A percentile compares a stretch with the other conserved stretches of the same genome.
These are phyloP conservation scores for Sesbania bispinosa DNA, from an alignment of 306 rosid species.

Conservation along the genomic window DNA sequence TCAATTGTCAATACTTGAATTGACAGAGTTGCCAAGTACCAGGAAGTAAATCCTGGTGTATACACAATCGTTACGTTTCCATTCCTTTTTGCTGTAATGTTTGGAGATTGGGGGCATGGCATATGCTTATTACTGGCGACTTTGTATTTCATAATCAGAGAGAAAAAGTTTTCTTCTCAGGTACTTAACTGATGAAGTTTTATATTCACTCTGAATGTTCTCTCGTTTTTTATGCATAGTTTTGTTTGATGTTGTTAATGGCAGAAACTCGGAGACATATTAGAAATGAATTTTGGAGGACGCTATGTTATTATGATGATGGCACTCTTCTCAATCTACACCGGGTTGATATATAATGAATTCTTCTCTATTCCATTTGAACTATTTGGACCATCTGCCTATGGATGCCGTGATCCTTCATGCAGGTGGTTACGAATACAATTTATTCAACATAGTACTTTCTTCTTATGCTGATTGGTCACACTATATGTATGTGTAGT, in stretches of 20 bases:
- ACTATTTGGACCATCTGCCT: conserved; percentile 71
- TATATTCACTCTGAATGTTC: conserved; percentile 1
- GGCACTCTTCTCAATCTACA: conserved; percentile 84
- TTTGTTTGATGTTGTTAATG: conserved; percentile 42
- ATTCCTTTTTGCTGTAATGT: conserved; percentile 89
- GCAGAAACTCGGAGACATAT: conserved; percentile 85
- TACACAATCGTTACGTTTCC: conserved; percentile 71
- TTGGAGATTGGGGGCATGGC: conserved; percentile 92
- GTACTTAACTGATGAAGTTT: conserved; percentile 39
- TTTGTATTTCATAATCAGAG: conserved; percentile 62
- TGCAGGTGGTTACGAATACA: conserved; percentile 55
- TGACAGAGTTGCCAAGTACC: conserved; percentile 76
- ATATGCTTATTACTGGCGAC: conserved; percentile 72
- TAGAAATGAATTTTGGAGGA: conserved; percentile 82
- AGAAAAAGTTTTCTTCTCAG: conserved; percentile 58
- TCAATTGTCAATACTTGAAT: neutral
- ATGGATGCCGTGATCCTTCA: conserved; percentile 59
- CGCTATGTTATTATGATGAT: conserved; percentile 73
- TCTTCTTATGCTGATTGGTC: conserved; percentile 7
- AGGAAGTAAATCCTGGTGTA: conserved; percentile 77
- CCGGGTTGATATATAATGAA: conserved; percentile 78
- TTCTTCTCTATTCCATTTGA: conserved; percentile 81
- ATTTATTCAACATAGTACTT: neutral
- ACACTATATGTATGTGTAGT: neutral
- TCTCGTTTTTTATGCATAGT: conserved; percentile 2